Evolutionary conservation across 129 eudicot genomes (phyloP).

Genomic region (Helianthus tuberosus): DNA sequence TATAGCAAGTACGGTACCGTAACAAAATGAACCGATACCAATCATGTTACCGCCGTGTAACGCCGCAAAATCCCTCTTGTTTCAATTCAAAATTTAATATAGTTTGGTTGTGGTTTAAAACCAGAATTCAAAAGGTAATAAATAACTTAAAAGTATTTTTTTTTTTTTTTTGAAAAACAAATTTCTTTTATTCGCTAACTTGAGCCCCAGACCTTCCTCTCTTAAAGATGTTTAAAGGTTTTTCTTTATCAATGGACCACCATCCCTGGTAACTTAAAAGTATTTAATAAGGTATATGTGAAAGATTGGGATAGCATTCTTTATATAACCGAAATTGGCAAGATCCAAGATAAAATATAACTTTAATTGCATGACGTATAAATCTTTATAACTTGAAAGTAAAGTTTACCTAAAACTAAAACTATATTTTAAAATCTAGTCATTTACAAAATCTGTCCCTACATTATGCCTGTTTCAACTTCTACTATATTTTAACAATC

Average conservation of each 20-base stretch:
- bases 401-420: constrained; percentile 34
- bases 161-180: too few relatives aligned
- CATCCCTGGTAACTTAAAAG: too few relatives aligned
- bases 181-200: too few relatives aligned
- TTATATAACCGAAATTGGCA: constrained; percentile 6
- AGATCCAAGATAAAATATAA: not conserved
- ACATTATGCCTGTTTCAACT: constrained; percentile 10
- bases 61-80: too few relatives aligned
- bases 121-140: constrained; percentile 1
- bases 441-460: constrained; percentile 2
- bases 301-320: constrained; percentile 18
- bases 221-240: too few relatives aligned
- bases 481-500: not conserved
- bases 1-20: too few relatives aligned
- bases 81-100: not conserved
- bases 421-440: constrained; percentile 8
- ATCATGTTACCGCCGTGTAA: too few relatives aligned
- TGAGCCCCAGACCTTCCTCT: too few relatives aligned
- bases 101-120: not conserved
- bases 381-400: constrained; percentile 23
- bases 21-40: too few relatives aligned
- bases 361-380: constrained; percentile 21
- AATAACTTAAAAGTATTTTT: too few relatives aligned
- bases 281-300: constrained; percentile 1
- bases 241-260: too few relatives aligned